Percentiles rank a stretch among this genome's conserved stretches.
These are phyloP conservation scores for sweet orange (Citrus sinensis) DNA, from an alignment of 345 rosid genomes.

Conservation along the genomic window DVS_A1.0 CM039162.1:17991001-17991500, in stretches of 20 bases:
- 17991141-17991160: neutral
- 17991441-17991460: constrained; percentile 91
- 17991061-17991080: neutral
- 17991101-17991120: neutral
- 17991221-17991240: neutral
- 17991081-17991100: neutral
- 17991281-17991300: neutral
- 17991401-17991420: constrained; percentile 81
- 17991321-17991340: neutral
- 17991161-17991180: neutral
- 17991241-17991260: neutral
- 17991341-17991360: constrained; percentile 73
- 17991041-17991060: neutral
- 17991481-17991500: constrained; percentile 73
- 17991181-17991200: neutral
- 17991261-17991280: constrained; percentile 5
- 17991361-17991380: constrained; percentile 88
- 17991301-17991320: neutral
- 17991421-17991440: constrained; percentile 68
- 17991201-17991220: neutral
- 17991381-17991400: constrained; percentile 95
- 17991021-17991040: neutral
- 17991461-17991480: constrained; percentile 86
- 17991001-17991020: neutral
- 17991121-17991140: neutral